phyloP scores from a whole-genome alignment of 768 basidiomycete species.

The Gloeostereum incarnatum region DNA sequence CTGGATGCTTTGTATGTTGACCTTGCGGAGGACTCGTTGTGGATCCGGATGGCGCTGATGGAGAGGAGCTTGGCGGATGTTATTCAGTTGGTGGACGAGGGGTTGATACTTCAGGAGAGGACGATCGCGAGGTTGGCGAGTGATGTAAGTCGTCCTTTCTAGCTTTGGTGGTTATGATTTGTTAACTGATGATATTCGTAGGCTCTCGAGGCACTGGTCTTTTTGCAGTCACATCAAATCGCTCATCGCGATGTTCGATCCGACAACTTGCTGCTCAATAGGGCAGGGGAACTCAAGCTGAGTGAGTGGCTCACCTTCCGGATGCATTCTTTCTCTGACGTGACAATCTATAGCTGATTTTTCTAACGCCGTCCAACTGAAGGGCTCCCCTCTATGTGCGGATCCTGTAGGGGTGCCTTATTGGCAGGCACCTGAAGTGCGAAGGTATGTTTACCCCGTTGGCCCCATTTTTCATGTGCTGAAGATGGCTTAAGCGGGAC shows the following conservation, averaged over 20 bases:
- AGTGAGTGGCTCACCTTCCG: conserved; percentile 30
- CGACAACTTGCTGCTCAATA: conserved; percentile 72
- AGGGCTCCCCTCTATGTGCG: conserved; percentile 36
- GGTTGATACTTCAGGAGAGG: conserved; percentile 57
- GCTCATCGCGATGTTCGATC: conserved; percentile 82
- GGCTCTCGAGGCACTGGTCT: conserved; percentile 59
- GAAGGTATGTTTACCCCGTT: conserved; percentile 42
- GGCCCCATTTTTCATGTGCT: background rate
- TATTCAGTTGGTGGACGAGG: conserved; percentile 51
- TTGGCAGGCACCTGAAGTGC: conserved; percentile 80
- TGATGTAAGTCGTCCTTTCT: conserved; percentile 49
- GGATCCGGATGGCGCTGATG: conserved; percentile 90
- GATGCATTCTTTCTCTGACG: background rate
- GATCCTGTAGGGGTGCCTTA: conserved; percentile 66
- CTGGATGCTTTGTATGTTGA: conserved; percentile 70
- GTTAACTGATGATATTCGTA: conserved; percentile 17
- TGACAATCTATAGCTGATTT: conserved; percentile 58
- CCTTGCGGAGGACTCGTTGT: conserved; percentile 54
- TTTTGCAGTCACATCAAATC: conserved; percentile 53
- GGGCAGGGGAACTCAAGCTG: conserved; percentile 62
- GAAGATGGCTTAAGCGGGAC: conserved; percentile 33
- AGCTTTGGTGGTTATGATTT: conserved; percentile 3
- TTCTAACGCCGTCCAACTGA: conserved; percentile 60
- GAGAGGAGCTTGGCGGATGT: conserved; percentile 82
- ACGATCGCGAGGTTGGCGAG: conserved; percentile 65